A percentile compares a stretch with the other conserved stretches of the same genome.
Conservation (phyloP, 345 rosid species). For the Barbarea vulgaris region DNA sequence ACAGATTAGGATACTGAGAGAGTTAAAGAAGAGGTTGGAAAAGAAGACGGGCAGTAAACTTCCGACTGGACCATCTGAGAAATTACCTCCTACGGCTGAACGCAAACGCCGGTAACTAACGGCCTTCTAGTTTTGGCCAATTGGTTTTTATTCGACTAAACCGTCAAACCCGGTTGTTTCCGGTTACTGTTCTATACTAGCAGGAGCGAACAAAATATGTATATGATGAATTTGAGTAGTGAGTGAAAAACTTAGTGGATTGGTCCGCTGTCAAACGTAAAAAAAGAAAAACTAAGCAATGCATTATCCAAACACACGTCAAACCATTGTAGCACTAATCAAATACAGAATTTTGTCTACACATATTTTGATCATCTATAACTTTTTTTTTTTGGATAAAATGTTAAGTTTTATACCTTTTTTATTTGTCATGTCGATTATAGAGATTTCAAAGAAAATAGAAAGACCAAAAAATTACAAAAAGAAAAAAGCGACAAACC, state of each 20-base stretch:
- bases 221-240: neutral
- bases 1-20: slow-evolving; percentile 76
- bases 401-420: too few relatives aligned
- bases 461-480: too few relatives aligned
- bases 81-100: slow-evolving; percentile 70
- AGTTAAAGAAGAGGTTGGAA: slow-evolving; percentile 67
- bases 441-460: too few relatives aligned
- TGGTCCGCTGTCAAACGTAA: too few relatives aligned
- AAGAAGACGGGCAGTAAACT: slow-evolving; percentile 68
- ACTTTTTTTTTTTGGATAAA: neutral
- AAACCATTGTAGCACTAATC: neutral
- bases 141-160: neutral
- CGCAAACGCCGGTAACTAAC: slow-evolving; percentile 38
- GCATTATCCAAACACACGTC: neutral
- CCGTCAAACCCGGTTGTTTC: neutral
- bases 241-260: neutral
- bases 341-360: neutral
- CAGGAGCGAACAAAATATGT: neutral
- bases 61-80: slow-evolving; percentile 72
- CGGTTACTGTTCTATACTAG: neutral
- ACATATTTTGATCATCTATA: neutral
- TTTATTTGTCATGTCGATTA: too few relatives aligned
- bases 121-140: neutral
- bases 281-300: too few relatives aligned
- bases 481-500: too few relatives aligned